These are phyloP conservation scores for Kokia cookei DNA, from an alignment of 441 rosid species.

Conservation along the genomic window DNA sequence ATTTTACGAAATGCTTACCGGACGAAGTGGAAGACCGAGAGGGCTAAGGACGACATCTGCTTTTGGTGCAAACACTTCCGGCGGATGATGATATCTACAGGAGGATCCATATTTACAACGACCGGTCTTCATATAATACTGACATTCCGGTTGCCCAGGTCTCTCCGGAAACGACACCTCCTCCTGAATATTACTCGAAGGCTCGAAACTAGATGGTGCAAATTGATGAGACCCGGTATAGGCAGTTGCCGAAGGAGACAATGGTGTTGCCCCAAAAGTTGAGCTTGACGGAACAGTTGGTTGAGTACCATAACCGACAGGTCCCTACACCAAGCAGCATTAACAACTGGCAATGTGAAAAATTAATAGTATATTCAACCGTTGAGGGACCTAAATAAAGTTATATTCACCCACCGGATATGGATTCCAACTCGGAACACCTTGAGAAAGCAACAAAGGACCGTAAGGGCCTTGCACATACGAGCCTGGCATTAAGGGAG, in stretches of 20 bases:
- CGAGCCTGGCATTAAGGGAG: conserved; percentile 60
- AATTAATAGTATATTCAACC: neutral
- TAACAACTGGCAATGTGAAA: neutral
- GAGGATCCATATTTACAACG: conserved; percentile 88
- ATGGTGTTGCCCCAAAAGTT: conserved; percentile 49
- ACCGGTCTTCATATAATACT: conserved; percentile 81
- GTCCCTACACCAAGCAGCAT: conserved; percentile 32
- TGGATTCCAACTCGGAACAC: conserved; percentile 69
- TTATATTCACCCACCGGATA: conserved; percentile 51
- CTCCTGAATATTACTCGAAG: conserved; percentile 51
- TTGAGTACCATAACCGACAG: conserved; percentile 62
- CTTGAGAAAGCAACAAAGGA: conserved; percentile 57
- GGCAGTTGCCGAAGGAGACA: conserved; percentile 65
- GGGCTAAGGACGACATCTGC: conserved; percentile 51
- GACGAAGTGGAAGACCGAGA: conserved; percentile 84
- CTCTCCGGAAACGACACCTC: conserved; percentile 72
- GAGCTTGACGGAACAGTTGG: conserved; percentile 58
- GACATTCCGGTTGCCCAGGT: conserved; percentile 92
- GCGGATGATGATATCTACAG: conserved; percentile 89
- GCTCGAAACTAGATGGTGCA: conserved; percentile 30
- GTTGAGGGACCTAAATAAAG: conserved; percentile 1
- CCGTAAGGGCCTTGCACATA: conserved; percentile 73
- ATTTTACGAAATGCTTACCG: conserved; percentile 45
- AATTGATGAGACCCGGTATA: conserved; percentile 62
- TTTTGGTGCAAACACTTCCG: conserved; percentile 45